Conservation (phyloP, 176 grass and related monocot species). For the Cenchrus fungigraminus region DNA sequence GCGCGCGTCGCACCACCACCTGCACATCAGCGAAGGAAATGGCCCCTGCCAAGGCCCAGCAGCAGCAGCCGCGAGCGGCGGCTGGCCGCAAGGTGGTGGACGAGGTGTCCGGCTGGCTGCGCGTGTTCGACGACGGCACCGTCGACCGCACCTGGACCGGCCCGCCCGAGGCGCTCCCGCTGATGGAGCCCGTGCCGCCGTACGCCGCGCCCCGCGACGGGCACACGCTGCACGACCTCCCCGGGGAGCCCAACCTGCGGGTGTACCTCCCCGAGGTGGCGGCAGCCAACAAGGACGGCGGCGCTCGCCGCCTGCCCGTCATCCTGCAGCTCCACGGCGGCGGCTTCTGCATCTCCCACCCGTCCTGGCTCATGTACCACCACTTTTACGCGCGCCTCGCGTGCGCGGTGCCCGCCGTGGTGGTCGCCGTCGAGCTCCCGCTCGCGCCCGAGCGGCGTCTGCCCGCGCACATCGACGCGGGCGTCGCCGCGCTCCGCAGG, state of each 20-base stretch:
- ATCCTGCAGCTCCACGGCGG: constrained; percentile 83
- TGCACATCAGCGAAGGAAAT: background rate
- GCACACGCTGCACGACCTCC: constrained; percentile 81
- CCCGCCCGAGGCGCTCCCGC: constrained; percentile 60
- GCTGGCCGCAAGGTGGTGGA: constrained; percentile 56
- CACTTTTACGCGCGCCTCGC: constrained; percentile 84
- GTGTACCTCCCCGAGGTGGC: constrained; percentile 63
- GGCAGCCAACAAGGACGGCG: background rate
- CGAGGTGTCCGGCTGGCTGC: constrained; percentile 87
- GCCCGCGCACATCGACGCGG: constrained; percentile 54
- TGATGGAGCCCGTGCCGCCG: constrained; percentile 66
- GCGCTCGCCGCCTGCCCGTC: constrained; percentile 42
- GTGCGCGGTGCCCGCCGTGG: constrained; percentile 51
- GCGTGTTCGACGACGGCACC: constrained; percentile 70
- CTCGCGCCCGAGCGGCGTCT: constrained; percentile 73
- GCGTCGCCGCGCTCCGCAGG: constrained; percentile 56
- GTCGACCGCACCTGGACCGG: constrained; percentile 90
- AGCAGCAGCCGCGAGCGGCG: background rate
- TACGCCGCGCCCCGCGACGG: constrained; percentile 55
- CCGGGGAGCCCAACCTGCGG: constrained; percentile 68
- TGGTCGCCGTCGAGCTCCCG: constrained; percentile 75
- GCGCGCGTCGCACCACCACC: background rate
- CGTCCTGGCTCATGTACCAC: constrained; percentile 79
- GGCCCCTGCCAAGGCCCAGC: background rate
- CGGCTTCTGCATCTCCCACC: constrained; percentile 86